Base-by-base conservation (phyloP, 108 stramenopile genomes). In the Cyclotella sp. region DNA sequence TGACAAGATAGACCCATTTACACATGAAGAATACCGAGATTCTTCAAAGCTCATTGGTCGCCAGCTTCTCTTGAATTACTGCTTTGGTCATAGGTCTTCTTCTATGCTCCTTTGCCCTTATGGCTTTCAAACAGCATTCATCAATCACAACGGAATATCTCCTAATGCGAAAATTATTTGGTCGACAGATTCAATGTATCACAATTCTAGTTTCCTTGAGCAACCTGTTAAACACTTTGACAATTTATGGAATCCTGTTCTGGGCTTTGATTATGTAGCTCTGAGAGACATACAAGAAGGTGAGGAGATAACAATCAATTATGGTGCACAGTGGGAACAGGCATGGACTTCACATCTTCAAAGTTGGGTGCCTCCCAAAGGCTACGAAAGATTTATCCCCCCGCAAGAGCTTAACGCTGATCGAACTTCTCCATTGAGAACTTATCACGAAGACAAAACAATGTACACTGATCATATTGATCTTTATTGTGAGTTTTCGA, bases 31-130 rank as follows among this genome's bases (percentile, higher is more conserved):
- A 42, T 19, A 52, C 16, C 58, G 79, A 43, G 63, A 72, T 30
- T 14, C 57, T 28, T 63, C 76, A 22, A 51, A 85, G 42, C 73
- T 75, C 18, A 73, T 63, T 49, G 72, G 77, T 26, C 39, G 80
- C 12, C 93, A 93, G 54, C 68, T 93, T 0, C 44, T 88, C 21
- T 53, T 91, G 61, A 93, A 93, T 51, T 93, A 93, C 60, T 93
- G 93, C 42, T 91, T 89, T 83, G 87, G 87, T 0, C 89, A 93
- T 69, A 26, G 51, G 16, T 75, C 84, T 28, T 81, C 87, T 30
- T 73, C 89, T 7, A 14, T 89, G 12, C 45, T 89, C 7, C 54
- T 93, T 9, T 91, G 90, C 64, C 93, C 93, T n/a, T 88, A 89
- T 52, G 88, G 90, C 8, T 70, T 76, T 12, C 82, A 84, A 30